Percentiles rank a stretch among this genome's conserved stretches.
These are phyloP conservation scores for Closterium sp. DNA, from an alignment of 139 green algal genomes.

Conservation along the genomic window DNA sequence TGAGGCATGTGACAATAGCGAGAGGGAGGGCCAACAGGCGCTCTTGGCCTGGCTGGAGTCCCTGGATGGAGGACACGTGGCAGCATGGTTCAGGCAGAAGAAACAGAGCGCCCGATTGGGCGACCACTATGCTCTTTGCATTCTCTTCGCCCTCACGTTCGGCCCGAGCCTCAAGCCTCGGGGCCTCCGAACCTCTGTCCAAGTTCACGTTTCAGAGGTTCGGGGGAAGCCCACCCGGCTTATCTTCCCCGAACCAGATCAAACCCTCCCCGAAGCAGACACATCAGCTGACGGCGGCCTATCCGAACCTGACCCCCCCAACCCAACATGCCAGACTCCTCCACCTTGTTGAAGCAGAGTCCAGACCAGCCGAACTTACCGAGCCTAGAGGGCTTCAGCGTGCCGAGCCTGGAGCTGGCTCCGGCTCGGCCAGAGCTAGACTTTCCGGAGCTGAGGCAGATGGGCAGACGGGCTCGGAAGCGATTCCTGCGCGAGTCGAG, in stretches of 20 bases:
- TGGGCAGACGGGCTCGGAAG: conserved; percentile 6
- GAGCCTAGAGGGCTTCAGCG: neutral
- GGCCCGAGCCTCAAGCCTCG: conserved; percentile 1
- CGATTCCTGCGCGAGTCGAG: neutral
- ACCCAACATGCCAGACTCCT: neutral
- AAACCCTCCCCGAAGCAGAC: no score
- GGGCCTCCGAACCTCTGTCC: conserved; percentile 10
- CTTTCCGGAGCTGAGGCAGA: neutral
- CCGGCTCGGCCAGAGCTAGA: neutral
- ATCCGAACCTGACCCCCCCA: neutral
- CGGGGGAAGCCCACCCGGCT: neutral
- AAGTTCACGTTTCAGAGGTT: conserved; percentile 15
- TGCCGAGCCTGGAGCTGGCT: neutral
- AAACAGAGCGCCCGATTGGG: conserved; percentile 3
- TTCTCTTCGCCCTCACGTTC: conserved; percentile 23
- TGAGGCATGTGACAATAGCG: neutral
- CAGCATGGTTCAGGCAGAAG: conserved; percentile 15
- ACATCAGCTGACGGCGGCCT: neutral
- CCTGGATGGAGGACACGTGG: neutral
- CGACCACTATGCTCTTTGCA: conserved; percentile 29
- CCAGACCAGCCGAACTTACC: neutral
- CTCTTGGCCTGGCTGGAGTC: conserved; percentile 7
- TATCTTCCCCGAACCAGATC: neutral
- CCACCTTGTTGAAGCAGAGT: neutral
- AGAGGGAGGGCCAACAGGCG: neutral